These are phyloP conservation scores for Capronia coronata DNA, from an alignment of 2,329 filamentous ascomycete genomes.

Conservation along the genomic window DNA sequence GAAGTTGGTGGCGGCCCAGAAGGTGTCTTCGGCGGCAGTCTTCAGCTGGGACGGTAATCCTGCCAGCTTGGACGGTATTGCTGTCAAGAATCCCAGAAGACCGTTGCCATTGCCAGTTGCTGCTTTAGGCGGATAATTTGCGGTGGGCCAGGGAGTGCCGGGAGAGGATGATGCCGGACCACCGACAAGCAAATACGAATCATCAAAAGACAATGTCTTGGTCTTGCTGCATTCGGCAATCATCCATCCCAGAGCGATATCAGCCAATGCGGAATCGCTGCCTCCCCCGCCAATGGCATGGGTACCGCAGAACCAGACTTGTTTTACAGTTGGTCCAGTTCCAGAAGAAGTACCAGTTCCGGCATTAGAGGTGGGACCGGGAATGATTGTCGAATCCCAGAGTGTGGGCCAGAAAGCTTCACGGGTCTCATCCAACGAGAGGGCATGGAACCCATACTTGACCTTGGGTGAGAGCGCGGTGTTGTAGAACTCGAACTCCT, in stretches of 20 bases:
- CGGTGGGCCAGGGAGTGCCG: too few relatives aligned
- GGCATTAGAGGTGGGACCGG: too few relatives aligned
- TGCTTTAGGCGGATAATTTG: too few relatives aligned
- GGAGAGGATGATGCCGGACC: too few relatives aligned
- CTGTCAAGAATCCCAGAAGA: too few relatives aligned
- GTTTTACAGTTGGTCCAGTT: not conserved
- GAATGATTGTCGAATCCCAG: not conserved
- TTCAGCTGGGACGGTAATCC: not conserved
- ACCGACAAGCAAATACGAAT: not conserved
- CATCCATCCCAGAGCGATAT: not conserved
- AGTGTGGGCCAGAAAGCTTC: not conserved
- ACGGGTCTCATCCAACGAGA: not conserved
- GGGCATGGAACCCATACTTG: not conserved
- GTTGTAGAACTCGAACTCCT: slow-evolving; percentile 4
- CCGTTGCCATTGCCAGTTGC: too few relatives aligned
- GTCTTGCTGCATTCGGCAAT: not conserved
- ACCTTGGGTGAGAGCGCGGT: not conserved
- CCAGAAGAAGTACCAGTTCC: too few relatives aligned
- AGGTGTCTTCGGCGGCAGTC: not conserved
- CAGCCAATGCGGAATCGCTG: not conserved
- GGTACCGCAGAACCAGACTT: slow-evolving; percentile 1
- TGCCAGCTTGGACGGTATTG: too few relatives aligned
- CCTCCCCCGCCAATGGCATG: not conserved
- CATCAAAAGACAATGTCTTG: not conserved
- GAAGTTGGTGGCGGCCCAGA: not conserved